Conservation (phyloP, 257 asterid genomes). For the Fraxinus americana region DNA sequence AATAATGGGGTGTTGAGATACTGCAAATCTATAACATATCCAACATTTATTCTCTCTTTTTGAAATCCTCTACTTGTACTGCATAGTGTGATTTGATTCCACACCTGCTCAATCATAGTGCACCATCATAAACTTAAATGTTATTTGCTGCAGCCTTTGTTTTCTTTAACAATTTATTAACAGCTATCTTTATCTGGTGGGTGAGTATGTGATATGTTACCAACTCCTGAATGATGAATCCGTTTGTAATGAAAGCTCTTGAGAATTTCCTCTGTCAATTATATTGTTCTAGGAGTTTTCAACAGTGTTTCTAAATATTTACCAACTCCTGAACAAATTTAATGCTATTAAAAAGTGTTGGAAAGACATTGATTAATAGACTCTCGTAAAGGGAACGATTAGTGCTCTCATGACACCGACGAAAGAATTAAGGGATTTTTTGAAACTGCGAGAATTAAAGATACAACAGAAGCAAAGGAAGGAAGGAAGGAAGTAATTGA, state of each 20-base stretch:
- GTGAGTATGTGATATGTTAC: constrained; percentile 39
- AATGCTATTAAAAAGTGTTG: not conserved
- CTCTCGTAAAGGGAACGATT: not conserved
- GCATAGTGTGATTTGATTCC: constrained; percentile 39
- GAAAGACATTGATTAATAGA: not conserved
- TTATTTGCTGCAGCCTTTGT: constrained; percentile 26
- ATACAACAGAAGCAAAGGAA: no score
- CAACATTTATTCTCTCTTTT: constrained; percentile 40
- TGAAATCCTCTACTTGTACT: constrained; percentile 16
- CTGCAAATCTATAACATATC: constrained; percentile 44
- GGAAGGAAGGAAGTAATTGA: no score
- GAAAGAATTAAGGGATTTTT: not conserved
- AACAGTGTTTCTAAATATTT: no score
- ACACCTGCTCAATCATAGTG: constrained; percentile 36
- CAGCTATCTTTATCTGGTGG: constrained; percentile 51
- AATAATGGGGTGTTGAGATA: constrained; percentile 35
- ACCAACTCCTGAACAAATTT: not conserved
- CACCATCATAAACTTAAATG: constrained; percentile 15
- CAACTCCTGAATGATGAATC: constrained; percentile 49
- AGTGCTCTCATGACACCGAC: not conserved
- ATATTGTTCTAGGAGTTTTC: not conserved
- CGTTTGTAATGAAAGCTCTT: constrained; percentile 23
- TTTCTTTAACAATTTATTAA: constrained; percentile 18
- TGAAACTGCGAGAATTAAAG: no score
- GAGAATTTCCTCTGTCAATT: not conserved